Base-by-base conservation (phyloP, 768 basidiomycete genomes). In the Leccinum disarticulatum region DNA sequence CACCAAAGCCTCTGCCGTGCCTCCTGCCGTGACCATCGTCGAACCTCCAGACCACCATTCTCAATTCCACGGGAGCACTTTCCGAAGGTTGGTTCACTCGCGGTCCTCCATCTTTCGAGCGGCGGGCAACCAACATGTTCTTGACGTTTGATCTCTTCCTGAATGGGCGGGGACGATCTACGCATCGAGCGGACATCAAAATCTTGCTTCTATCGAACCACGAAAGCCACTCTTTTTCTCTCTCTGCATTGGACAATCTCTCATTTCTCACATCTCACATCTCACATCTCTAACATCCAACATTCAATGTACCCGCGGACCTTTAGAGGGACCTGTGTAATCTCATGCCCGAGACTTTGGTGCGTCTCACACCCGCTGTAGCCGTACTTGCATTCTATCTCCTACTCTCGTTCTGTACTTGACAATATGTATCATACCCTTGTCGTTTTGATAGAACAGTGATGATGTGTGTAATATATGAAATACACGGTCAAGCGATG, bases 1-100 rank as follows among this genome's bases (percentile, higher is more conserved):
- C 30, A 46, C 47, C 5, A 71, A 62, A 35, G 31, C 53, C 27
- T 61, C 62, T 15, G 41, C 47, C 13, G 61, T 30, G 1, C 65
- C 64, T 28, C 60, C 61, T 33, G 54, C 64, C 4, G 64, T 70
- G 52, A 70, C 66, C 35, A 64, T 66, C 36, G 65, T 70, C 30
- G 76, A 74, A 38, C 63, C 68, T 35, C 57, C 55, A 25, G 73
- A 66, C 10, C 63, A 63, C 11, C 64, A 70, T 56, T 59, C 63
- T 49, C 68, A 70, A 38, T 58, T 59, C 22, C 70, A 76, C 9
- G 73, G 70, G 48, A 68, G 70, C 54, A 67, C 77, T 49, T 74
- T 80, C 57, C 75, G 79, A 55, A 74, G 77, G 53, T 66, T 81
- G 47, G 76, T 80, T 56, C 78, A 77, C 59, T 80, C 80, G 52